A percentile compares a stretch with the other conserved stretches of the same genome.
phyloP scores from a whole-genome alignment of 2,329 filamentous ascomycete genomes.

The Cordyceps militaris region DNA sequence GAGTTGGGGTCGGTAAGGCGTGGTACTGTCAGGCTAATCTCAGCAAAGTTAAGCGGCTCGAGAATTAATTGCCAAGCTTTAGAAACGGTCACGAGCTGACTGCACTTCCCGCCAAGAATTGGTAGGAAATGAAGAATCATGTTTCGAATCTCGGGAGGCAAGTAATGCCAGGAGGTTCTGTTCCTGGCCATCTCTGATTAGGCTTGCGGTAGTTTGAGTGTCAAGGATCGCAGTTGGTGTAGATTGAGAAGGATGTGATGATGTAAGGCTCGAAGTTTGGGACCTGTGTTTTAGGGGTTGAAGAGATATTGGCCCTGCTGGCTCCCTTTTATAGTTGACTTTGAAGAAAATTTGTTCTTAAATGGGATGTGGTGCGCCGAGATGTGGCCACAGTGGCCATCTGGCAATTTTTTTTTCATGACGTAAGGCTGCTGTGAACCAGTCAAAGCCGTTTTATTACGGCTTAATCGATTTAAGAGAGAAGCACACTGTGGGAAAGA shows the following conservation, averaged over 20 bases:
- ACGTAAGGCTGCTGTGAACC: too few relatives aligned
- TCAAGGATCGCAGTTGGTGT: not conserved
- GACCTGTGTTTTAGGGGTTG: not conserved
- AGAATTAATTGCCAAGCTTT: slow-evolving; percentile 21
- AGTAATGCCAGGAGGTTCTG: not conserved
- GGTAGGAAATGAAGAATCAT: not conserved
- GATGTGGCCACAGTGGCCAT: too few relatives aligned
- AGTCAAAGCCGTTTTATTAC: too few relatives aligned
- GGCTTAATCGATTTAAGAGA: too few relatives aligned
- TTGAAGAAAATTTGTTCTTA: not conserved
- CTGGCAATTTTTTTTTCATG: too few relatives aligned
- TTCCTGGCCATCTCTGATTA: not conserved
- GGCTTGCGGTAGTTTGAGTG: not conserved
- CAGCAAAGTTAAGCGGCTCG: slow-evolving; percentile 21
- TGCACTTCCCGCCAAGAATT: not conserved
- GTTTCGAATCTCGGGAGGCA: not conserved
- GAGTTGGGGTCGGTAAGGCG: slow-evolving; percentile 9
- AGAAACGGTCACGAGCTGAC: slow-evolving; percentile 12
- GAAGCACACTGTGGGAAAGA: too few relatives aligned
- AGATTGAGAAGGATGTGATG: not conserved
- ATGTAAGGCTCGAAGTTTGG: not conserved
- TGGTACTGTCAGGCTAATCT: slow-evolving; percentile 19
- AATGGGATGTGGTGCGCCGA: too few relatives aligned
- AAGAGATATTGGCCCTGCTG: not conserved
- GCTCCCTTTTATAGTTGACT: not conserved